phyloP scores from a whole-genome alignment of 2,329 filamentous ascomycete genomes.

The Aureobasidium subglaciale region DNA sequence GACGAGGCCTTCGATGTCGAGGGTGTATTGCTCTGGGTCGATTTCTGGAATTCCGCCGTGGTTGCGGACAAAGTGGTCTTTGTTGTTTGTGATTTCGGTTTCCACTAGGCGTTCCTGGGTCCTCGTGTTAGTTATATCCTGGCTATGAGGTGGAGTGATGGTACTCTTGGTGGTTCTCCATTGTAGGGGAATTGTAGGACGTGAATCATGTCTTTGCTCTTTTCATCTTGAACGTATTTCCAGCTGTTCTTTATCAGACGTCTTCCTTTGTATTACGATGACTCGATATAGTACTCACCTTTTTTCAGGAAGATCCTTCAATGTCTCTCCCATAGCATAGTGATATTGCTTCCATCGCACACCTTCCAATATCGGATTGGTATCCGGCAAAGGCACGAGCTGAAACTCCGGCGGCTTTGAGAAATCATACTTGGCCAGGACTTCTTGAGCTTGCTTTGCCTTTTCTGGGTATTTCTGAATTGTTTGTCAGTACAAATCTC shows the following conservation, averaged over 20 bases:
- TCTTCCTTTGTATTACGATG: background rate
- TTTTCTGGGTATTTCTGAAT: slow-evolving; percentile 55
- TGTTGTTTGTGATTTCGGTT: slow-evolving; percentile 54
- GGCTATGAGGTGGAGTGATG: background rate
- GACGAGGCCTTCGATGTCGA: slow-evolving; percentile 55
- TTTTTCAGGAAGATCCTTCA: slow-evolving; percentile 46
- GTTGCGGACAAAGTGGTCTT: slow-evolving; percentile 61
- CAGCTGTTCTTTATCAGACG: slow-evolving; percentile 30
- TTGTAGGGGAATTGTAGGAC: slow-evolving; percentile 43
- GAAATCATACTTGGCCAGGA: slow-evolving; percentile 48
- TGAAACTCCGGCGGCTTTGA: slow-evolving; percentile 40
- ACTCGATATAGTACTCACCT: background rate
- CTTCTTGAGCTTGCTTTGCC: slow-evolving; percentile 51
- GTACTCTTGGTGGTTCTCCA: slow-evolving; percentile 34
- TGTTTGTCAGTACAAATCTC: background rate
- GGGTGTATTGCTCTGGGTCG: slow-evolving; percentile 46
- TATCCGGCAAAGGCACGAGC: slow-evolving; percentile 34
- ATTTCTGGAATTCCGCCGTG: slow-evolving; percentile 66
- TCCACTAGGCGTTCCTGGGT: slow-evolving; percentile 45
- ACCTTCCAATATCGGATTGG: slow-evolving; percentile 40
- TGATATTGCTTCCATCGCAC: slow-evolving; percentile 42
- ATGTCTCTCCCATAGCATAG: slow-evolving; percentile 34
- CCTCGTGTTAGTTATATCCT: background rate
- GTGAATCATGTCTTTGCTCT: slow-evolving; percentile 41
- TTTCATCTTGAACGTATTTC: slow-evolving; percentile 39